These are phyloP conservation scores for Vigna unguiculata DNA, from an alignment of 306 rosid genomes.

Conservation along the genomic window DNA sequence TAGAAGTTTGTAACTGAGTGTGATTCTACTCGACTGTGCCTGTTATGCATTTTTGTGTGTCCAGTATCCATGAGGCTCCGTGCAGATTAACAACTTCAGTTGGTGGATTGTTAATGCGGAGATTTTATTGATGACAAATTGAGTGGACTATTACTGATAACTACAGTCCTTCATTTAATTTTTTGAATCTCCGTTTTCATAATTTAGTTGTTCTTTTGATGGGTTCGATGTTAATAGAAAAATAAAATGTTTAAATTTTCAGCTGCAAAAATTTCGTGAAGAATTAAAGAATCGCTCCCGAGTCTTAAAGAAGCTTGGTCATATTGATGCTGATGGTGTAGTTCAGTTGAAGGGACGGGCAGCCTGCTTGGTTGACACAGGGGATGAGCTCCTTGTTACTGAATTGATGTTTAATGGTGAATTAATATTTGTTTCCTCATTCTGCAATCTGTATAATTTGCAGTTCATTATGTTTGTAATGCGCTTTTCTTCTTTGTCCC, in stretches of 20 bases:
- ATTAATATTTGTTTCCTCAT: slow-evolving; percentile 23
- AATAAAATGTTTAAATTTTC: slow-evolving; percentile 36
- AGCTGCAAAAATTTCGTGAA: slow-evolving; percentile 95
- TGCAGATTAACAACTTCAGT: slow-evolving; percentile 11
- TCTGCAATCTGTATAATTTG: slow-evolving; percentile 1
- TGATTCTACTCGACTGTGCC: slow-evolving; percentile 4
- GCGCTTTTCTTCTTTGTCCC: slow-evolving; percentile 10
- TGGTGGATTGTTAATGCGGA: slow-evolving; percentile 26
- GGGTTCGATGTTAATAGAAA: slow-evolving; percentile 1
- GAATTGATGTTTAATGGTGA: slow-evolving; percentile 98
- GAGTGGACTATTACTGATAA: background rate
- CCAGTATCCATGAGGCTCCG: background rate
- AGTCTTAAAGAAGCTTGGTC: slow-evolving; percentile 96
- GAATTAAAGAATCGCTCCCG: slow-evolving; percentile 93
- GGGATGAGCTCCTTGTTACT: slow-evolving; percentile 97
- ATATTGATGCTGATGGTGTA: slow-evolving; percentile 88
- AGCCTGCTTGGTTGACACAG: slow-evolving; percentile 98
- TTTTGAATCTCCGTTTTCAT: background rate
- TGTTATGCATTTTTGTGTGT: slow-evolving; percentile 11
- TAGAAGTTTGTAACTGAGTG: slow-evolving; percentile 22
- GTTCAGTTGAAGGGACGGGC: slow-evolving; percentile 98
- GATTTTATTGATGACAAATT: slow-evolving; percentile 9
- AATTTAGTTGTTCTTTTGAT: slow-evolving; percentile 18
- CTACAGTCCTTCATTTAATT: slow-evolving; percentile 18
- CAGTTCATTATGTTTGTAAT: slow-evolving; percentile 25